Conservation (phyloP, 2,329 filamentous ascomycete genomes). For the Pseudogymnoascus sp. region DNA sequence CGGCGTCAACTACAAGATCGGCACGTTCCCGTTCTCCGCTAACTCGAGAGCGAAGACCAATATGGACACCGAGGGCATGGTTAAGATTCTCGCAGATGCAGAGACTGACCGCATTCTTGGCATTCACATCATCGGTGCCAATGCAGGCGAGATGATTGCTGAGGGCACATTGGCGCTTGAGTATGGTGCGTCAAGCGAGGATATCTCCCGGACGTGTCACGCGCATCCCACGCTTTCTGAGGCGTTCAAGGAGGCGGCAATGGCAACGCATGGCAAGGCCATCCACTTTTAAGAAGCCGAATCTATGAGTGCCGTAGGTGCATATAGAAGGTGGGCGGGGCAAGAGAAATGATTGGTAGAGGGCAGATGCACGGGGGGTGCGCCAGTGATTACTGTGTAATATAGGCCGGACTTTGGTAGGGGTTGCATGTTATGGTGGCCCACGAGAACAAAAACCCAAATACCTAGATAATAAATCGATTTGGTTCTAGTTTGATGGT, state of each 20-base stretch:
- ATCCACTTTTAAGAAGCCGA: conserved; percentile 71
- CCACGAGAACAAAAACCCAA: conserved; percentile 10
- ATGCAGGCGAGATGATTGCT: conserved; percentile 98
- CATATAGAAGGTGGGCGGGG: not conserved
- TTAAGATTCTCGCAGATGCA: conserved; percentile 94
- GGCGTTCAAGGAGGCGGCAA: conserved; percentile 99
- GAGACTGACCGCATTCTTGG: conserved; percentile 94
- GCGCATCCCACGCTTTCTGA: conserved; percentile 93
- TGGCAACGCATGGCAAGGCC: conserved; percentile 91
- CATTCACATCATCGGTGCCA: conserved; percentile 91
- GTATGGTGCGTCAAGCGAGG: conserved; percentile 92
- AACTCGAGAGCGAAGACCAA: conserved; percentile 99
- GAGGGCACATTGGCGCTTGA: conserved; percentile 92
- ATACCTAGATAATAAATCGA: conserved; percentile 9
- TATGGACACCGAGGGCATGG: conserved; percentile 87
- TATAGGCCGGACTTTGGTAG: not conserved
- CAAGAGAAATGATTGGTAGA: not conserved
- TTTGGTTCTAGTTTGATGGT: conserved; percentile 7
- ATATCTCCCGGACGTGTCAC: conserved; percentile 90
- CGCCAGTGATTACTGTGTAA: not conserved
- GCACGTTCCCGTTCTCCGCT: conserved; percentile 93
- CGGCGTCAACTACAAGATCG: conserved; percentile 85
- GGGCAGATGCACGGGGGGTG: not conserved
- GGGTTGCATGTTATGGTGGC: conserved; percentile 9
- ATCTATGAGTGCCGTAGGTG: not conserved